phyloP scores from a whole-genome alignment of 179 eudicot genomes.

The Vitellaria paradoxa region DNA sequence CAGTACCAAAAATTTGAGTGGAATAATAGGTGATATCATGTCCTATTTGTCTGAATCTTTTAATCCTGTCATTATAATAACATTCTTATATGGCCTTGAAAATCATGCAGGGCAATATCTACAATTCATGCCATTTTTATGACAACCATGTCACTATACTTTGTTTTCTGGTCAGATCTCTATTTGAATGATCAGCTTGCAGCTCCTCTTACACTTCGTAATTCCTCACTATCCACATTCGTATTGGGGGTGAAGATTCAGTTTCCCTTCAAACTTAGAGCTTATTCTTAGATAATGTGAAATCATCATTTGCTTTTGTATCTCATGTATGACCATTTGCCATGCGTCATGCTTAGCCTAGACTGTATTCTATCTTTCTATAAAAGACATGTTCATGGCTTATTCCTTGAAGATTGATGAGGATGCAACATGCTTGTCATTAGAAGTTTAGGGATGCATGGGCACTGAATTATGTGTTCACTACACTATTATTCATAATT shows the following conservation, averaged over 20 bases:
- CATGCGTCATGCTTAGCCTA: background rate
- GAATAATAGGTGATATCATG: constrained; percentile 54
- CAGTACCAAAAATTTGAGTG: constrained; percentile 58
- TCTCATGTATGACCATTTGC: background rate
- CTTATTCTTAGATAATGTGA: background rate
- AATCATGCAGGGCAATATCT: constrained; percentile 61
- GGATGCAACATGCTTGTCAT: background rate
- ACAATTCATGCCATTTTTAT: constrained; percentile 67
- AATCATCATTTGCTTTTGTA: background rate
- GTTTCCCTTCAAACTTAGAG: constrained; percentile 14
- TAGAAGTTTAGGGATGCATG: background rate
- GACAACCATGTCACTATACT: constrained; percentile 48
- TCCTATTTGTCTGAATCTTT: background rate
- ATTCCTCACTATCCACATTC: constrained; percentile 53
- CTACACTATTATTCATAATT: too few relatives aligned
- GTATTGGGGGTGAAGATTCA: constrained; percentile 50
- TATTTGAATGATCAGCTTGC: constrained; percentile 42
- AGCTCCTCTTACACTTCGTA: constrained; percentile 37
- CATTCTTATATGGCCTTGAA: constrained; percentile 1
- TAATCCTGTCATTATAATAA: background rate
- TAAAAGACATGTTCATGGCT: too few relatives aligned
- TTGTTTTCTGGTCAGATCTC: constrained; percentile 60
- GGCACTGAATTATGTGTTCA: too few relatives aligned
- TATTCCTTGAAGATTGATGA: too few relatives aligned
- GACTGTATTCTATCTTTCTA: background rate